Percentiles rank a stretch among this genome's conserved stretches.
Evolutionary conservation across 169 alveolate genomes (phyloP).

Genomic region (Plasmodium vivax): DNA sequence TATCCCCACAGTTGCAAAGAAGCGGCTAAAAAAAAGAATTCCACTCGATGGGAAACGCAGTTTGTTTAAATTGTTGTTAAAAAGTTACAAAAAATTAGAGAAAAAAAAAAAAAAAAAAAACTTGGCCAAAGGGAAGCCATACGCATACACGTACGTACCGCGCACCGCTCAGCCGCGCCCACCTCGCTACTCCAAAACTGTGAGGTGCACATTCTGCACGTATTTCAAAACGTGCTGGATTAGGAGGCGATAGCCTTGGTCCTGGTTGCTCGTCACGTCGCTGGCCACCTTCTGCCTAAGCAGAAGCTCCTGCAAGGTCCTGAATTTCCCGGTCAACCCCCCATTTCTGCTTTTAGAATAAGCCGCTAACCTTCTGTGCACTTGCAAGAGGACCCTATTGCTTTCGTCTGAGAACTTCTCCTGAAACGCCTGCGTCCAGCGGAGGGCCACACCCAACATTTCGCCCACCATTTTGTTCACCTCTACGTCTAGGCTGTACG

Average conservation of each 20-base stretch:
- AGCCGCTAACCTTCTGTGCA: not conserved
- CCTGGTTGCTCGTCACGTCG: not conserved
- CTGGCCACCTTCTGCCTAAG: not conserved
- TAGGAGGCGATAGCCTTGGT: not conserved
- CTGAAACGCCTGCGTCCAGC: slow-evolving; percentile 54
- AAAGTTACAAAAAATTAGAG: not conserved
- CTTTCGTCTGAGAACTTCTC: not conserved
- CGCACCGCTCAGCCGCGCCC: not conserved
- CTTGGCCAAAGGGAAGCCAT: not conserved
- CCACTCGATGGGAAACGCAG: not conserved
- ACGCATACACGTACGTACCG: not conserved
- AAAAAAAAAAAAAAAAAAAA: slow-evolving; percentile 1
- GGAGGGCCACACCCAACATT: not conserved
- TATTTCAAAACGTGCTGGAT: slow-evolving; percentile 3
- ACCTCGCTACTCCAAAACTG: not conserved
- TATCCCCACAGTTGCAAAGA: not conserved
- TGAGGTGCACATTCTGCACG: not conserved
- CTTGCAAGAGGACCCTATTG: not conserved
- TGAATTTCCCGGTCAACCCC: not conserved
- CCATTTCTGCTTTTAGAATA: slow-evolving; percentile 7
- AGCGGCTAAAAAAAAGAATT: not conserved
- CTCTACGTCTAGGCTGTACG: not conserved
- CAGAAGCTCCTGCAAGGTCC: slow-evolving; percentile 19
- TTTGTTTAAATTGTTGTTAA: not conserved
- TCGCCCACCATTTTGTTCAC: slow-evolving; percentile 9